A percentile compares a stretch with the other conserved stretches of the same genome.
Conservation (phyloP, 1,139 yeast species). For the Sugiyamaella xylanicola region DNA sequence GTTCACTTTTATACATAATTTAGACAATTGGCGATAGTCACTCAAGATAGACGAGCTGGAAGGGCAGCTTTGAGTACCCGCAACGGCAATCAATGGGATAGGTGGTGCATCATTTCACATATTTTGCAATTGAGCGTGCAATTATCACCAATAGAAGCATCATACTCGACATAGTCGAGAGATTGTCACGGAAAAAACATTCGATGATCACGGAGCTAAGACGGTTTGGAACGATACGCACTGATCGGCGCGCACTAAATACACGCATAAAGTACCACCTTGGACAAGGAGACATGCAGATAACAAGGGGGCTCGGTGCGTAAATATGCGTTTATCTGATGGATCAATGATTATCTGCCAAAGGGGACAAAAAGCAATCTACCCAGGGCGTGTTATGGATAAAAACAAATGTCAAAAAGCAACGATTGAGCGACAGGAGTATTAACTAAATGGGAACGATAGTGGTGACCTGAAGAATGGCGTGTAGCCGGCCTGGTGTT, state of each 20-base stretch:
- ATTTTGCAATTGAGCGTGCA: constrained; percentile 3
- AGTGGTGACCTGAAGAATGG: neutral
- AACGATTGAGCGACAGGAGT: neutral
- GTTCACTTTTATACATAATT: constrained; percentile 4
- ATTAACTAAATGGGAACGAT: neutral
- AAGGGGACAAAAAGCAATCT: neutral
- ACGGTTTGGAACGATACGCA: constrained; percentile 3
- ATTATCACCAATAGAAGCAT: constrained; percentile 16
- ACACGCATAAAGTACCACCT: constrained; percentile 15
- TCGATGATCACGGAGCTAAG: constrained; percentile 12
- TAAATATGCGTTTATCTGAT: neutral
- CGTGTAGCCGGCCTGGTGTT: too few relatives aligned
- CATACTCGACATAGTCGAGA: constrained; percentile 2
- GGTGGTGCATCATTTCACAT: constrained; percentile 7
- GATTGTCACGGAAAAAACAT: constrained; percentile 12
- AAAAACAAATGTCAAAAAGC: neutral
- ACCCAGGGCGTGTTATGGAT: neutral
- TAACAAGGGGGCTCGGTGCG: constrained; percentile 14
- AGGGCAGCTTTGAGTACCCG: neutral
- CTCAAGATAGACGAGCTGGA: neutral
- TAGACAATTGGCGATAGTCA: too few relatives aligned
- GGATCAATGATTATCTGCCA: neutral
- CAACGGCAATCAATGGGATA: neutral
- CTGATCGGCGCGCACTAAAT: neutral
- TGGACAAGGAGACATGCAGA: constrained; percentile 18